Base-by-base conservation (phyloP, 805 yeast species). In the Myxozyma geophila region DNA sequence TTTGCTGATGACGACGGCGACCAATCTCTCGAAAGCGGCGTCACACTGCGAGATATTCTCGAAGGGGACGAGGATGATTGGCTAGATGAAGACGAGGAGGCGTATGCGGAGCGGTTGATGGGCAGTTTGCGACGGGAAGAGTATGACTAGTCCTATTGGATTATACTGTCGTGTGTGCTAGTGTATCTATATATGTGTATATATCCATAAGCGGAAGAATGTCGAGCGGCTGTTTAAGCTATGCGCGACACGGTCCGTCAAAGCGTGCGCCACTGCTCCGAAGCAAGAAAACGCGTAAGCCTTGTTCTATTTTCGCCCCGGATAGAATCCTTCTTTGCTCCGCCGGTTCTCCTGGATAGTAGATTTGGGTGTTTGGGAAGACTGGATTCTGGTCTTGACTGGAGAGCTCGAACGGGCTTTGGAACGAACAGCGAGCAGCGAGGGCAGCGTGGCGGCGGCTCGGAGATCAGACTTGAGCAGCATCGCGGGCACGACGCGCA, bases 1-100 rank as follows among this genome's bases (percentile, higher is more conserved):
- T 66, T 66, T 33, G 68, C 67, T 10, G 69, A 64, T 40, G 67
- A 63, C 54, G 69, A 65, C 60, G 68, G 62, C 8, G 63, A 66
- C 37, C 33, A 54, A 57, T 49, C 56, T 35, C 21, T 49, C 39
- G 50, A 56, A n/a, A 47, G 49, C 23, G 64, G 58, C 12, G 61
- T 43, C 10, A 37, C 23, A 33, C 37, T 46, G 41, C 50, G 49
- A n/a, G 75, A 67, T 17, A 48, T 50, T 9, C 63, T 62, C 41
- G 70, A 58, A 49, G 7, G 21, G 15, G 61, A 41, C 3, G 65
- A 60, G 7, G 44, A 13, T 15, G 66, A 41, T 23, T 37, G 17
- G 15, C 54, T n/a, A 7, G 60, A 15, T n/a, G 67, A 60, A 15
- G 41, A 48, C 17, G 52, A 50, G 23, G 54, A 36, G 3, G 54